Evolutionary conservation across 192 early-diverging fungal species (phyloP), one percentile per base, ranked within the genome.

Genomic region (Backusella westeae): DNA sequence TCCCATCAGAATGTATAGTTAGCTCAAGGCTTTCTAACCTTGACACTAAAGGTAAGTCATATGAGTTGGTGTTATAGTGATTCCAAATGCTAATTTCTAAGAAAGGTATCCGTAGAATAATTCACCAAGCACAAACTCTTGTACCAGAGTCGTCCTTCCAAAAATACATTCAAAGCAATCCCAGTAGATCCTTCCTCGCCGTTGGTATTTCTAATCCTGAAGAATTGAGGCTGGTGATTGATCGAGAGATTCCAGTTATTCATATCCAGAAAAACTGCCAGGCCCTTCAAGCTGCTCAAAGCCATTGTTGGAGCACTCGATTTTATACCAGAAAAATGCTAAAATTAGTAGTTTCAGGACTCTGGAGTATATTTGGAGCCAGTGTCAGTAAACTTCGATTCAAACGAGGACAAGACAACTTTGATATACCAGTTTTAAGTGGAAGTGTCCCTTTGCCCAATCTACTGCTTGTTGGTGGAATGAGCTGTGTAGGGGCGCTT

Each of bases 171-270:
- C 5, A 19, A 14, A 34, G n/a, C 15, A 67, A 59, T 2, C 78
- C 72, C 3, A 14, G 46, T 12, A 26, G 7, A 42, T 73, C 73
- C 21, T n/a, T 79, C 0, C 14, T 79, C 1, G 78, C 71, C 14
- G 53, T 70, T 32, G 78, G 78, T 14, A 79, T 79, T 21, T 67
- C 78, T 6, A 79, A 79, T 70, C 78, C 78, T 12, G 65, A 70
- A 39, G 72, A 79, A 26, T 34, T 79, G 23, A 49, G n/a, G 35
- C 66, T 67, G 7, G 78, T 65, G 4, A 66, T 79, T 12, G 15
- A 34, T 17, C 44, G 9, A 1, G 39, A 42, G 41, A 49, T 75
- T 42, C 78, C 78, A n/a, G 53, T 75, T 21, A 69, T 79, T 44
- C 78, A 79, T 59, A 46, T 79, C 32, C 67, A 79, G 1, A 42